Evolutionary conservation across 768 basidiomycete genomes (phyloP), one percentile per base, ranked within the genome.

Genomic region (Ramaria rubella): DNA sequence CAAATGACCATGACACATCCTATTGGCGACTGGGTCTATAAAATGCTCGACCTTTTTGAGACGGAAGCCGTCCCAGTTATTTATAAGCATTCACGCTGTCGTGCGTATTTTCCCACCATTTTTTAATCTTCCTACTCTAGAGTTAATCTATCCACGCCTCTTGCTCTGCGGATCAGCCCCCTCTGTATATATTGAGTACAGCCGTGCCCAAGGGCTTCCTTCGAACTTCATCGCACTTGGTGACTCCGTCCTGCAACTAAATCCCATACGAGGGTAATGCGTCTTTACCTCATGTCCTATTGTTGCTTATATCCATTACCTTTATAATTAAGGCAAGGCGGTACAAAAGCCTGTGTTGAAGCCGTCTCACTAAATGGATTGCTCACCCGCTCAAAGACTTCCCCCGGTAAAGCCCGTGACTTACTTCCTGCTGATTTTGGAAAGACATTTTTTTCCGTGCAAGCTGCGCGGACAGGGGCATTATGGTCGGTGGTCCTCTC

Each of bases 181-280:
- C n/a, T 49, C 44, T 9, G 45, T 45, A 19, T 56, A 46, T 52
- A 33, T 58, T 14, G 24, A 40, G 2, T 58, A 58, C 27, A 21
- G 38, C 27, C 26, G 23, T 24, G 57, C 33, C 17, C 23, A 52
- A 27, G 4, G n/a, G 14, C 50, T 58, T 2, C 57, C 57, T 11
- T 40, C 49, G 4, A 58, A 58, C 29, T 58, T 58, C 33, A 51
- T 58, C 15, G 57, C 48, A 42, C 14, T 58, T n/a, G 57, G 57
- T 12, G 57, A 58, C 23, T 50, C 57, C 12, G 21, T 52, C n/a
- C 8, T 43, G 1, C 57, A 44, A 42, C 27, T 50, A 42, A 50
- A 58, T 52, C 57, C 57, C 15, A 24, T 58, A n/a, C n/a, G 26
- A 40, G 57, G 50, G 57, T 58, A 19, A 42, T 27, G 1, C 12